phyloP scores from a whole-genome alignment of 768 basidiomycete species.

The Tubosaeta sp. region DNA sequence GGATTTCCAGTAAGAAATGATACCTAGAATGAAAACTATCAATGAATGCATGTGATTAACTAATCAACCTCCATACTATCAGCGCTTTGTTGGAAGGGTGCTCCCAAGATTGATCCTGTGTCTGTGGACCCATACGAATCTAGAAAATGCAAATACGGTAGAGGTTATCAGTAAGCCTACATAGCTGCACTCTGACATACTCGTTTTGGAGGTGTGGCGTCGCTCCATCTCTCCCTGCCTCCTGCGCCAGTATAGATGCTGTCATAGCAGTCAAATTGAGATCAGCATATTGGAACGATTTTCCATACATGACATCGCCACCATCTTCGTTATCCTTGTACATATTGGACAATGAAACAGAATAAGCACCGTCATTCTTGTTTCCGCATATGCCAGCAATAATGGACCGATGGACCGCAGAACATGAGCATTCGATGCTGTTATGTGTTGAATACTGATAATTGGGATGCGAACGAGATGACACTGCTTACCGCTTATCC shows the following conservation, averaged over 20 bases:
- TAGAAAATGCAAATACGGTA: not conserved
- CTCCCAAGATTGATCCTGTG: slow-evolving; percentile 22
- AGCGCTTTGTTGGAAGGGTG: slow-evolving; percentile 10
- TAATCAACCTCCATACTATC: slow-evolving; percentile 9
- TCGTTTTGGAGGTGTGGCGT: slow-evolving; percentile 14
- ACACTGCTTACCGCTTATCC: slow-evolving; percentile 13
- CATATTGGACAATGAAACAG: slow-evolving; percentile 16
- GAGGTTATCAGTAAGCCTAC: too few species aligned
- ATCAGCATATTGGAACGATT: not conserved
- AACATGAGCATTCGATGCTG: slow-evolving; percentile 5
- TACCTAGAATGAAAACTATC: slow-evolving; percentile 6
- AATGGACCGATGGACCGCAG: slow-evolving; percentile 15
- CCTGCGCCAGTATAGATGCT: slow-evolving; percentile 29
- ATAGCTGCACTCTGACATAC: slow-evolving; percentile 10
- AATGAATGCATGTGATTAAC: not conserved
- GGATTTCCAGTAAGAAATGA: slow-evolving; percentile 18
- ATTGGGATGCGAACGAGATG: not conserved
- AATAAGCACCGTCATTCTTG: slow-evolving; percentile 5
- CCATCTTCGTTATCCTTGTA: slow-evolving; percentile 25
- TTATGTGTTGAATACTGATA: not conserved
- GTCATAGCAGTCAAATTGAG: not conserved
- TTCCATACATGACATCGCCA: slow-evolving; percentile 23
- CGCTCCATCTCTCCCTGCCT: slow-evolving; percentile 11
- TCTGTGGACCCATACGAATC: slow-evolving; percentile 21
- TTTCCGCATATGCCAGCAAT: slow-evolving; percentile 22